These are phyloP conservation scores for Ogataea henricii DNA, from an alignment of 805 yeast genomes.

Conservation along the genomic window DNA sequence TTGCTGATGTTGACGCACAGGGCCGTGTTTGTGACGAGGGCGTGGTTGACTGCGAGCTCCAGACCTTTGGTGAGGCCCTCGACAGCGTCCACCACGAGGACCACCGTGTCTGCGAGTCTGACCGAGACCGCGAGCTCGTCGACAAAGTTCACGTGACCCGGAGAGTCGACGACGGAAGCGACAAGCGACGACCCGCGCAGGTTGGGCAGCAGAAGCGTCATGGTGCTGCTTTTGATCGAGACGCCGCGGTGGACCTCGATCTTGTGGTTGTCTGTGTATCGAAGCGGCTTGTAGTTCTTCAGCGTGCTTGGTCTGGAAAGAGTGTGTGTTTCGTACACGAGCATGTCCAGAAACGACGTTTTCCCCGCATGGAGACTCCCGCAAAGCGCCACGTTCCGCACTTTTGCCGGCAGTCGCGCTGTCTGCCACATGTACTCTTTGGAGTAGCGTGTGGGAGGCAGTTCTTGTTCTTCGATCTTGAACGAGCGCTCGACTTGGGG, in stretches of 20 bases:
- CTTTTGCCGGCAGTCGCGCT: constrained; percentile 54
- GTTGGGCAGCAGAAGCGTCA: constrained; percentile 60
- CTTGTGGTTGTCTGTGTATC: constrained; percentile 72
- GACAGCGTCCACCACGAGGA: constrained; percentile 77
- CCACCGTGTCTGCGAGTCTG: constrained; percentile 61
- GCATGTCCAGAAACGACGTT: constrained; percentile 70
- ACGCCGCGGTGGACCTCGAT: constrained; percentile 73
- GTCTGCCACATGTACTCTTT: constrained; percentile 60
- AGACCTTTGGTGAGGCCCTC: constrained; percentile 76
- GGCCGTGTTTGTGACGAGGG: constrained; percentile 50
- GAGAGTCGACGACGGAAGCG: constrained; percentile 76
- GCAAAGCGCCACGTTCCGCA: constrained; percentile 74
- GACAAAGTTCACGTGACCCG: constrained; percentile 85
- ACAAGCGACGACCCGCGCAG: constrained; percentile 54
- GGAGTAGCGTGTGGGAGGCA: constrained; percentile 64
- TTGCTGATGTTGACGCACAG: constrained; percentile 72
- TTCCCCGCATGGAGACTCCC: constrained; percentile 88
- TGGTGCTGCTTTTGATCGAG: constrained; percentile 62
- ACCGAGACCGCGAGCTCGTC: constrained; percentile 70
- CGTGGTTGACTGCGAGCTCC: constrained; percentile 52
- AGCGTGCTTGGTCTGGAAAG: constrained; percentile 32
- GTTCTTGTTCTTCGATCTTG: constrained; percentile 48
- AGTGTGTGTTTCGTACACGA: constrained; percentile 69
- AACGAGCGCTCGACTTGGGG: constrained; percentile 47
- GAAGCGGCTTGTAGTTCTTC: constrained; percentile 46